Evolutionary conservation across 345 rosid species (phyloP).

Genomic region (Nephelium lappaceum): DNA sequence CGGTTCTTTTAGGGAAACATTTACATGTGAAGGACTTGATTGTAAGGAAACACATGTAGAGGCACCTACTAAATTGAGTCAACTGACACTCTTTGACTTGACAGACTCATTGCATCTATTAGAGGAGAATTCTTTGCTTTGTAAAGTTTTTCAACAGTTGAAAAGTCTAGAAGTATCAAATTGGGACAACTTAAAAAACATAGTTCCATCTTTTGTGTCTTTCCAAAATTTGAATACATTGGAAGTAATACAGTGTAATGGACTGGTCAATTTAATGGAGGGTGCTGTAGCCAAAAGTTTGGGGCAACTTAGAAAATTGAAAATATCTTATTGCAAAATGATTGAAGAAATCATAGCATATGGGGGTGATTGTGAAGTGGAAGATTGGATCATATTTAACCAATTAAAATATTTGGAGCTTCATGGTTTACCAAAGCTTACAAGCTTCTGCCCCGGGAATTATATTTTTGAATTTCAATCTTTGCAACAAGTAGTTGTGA

Average conservation of each 20-base stretch:
- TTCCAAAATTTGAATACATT: not conserved
- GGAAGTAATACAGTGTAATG: slow-evolving; percentile 7
- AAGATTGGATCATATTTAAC: not conserved
- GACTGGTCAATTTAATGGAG: slow-evolving; percentile 17
- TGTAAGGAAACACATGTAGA: too few relatives aligned
- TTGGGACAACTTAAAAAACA: too few relatives aligned
- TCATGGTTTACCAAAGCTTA: slow-evolving; percentile 15
- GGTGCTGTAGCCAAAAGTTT: slow-evolving; percentile 4
- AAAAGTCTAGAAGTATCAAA: too few relatives aligned
- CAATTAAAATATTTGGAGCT: not conserved
- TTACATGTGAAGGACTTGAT: too few relatives aligned
- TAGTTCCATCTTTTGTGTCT: too few relatives aligned
- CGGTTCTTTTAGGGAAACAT: too few relatives aligned
- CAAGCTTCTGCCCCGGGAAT: not conserved
- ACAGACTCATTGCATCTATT: too few relatives aligned
- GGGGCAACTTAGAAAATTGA: slow-evolving; percentile 4
- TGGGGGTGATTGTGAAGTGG: slow-evolving; percentile 1
- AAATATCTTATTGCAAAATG: slow-evolving; percentile 8
- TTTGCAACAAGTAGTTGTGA: too few relatives aligned
- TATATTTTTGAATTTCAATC: not conserved
- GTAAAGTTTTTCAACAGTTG: too few relatives aligned
- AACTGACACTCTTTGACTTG: too few relatives aligned
- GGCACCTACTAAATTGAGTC: too few relatives aligned
- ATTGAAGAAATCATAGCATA: slow-evolving; percentile 17
- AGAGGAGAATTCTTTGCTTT: too few relatives aligned